Evolutionary conservation across 2,329 filamentous ascomycete genomes (phyloP), one percentile per base, ranked within the genome.

Genomic region (Calonectria ilicicola): DNA sequence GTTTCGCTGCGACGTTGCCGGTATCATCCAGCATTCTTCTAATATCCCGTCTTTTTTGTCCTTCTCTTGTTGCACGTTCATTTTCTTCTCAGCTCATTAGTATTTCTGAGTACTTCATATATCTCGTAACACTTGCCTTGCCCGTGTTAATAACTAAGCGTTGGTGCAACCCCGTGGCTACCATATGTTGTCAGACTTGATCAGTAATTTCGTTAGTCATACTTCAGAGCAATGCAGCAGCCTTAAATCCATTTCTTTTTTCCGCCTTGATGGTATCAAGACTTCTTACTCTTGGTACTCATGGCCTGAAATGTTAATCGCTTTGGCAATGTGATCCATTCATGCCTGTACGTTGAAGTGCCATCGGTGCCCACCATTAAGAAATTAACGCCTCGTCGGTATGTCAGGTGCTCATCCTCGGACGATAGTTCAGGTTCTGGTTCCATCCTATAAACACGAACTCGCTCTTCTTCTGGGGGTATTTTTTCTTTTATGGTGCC

Each of bases 391-490:
- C 64, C 62, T 23, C 62, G 56, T 14, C 47, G 29, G 15, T 53
- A 47, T 19, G 60, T 40, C 7, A 3, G 12, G 19, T 40, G 47
- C 1, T 68, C 72, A 19, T 71, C 69, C 3, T 64, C 27, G 0
- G 21, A n/a, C 1, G 27, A 26, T 10, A 53, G 44, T 14, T 64
- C 64, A 1, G 32, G 15, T 8, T 60, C 60, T 1, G 69, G 51
- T 1, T 75, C 62, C 2, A 79, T 29, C 15, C 65, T 49, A 32
- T 73, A 80, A 0, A 77, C 78, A 3, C 72, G 75, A 8, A 80
- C 38, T 7, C 79, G 73, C 14, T 70, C 65, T 23, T 67, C 65
- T n/a, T 79, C 75, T 1, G 63, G 17, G 1, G 78, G 78, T 10
- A 78, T 23, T 10, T 15, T 27, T 8, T 21, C 19, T 9, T 76